Evolutionary conservation across 2,329 filamentous ascomycete species (phyloP), one percentile per base, ranked within the genome.

Genomic region (Grosmannia penicillata): DNA sequence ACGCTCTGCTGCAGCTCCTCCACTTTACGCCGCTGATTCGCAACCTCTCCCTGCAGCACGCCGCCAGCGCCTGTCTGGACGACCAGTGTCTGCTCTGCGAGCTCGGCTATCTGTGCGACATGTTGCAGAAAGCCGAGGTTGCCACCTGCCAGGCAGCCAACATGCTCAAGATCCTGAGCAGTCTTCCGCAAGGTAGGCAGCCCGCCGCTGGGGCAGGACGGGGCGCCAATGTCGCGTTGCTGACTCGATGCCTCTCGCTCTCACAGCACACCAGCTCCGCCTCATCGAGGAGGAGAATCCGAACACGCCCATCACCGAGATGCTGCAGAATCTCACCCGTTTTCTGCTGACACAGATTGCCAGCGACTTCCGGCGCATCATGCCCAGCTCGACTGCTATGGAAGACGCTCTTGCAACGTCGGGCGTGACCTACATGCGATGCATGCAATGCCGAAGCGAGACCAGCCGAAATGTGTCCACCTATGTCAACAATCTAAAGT

Each of bases 131-230:
- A 55, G 91, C 91, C 3, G 81, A 82, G 45, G 89, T 87, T 0
- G 81, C 87, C 40, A 93, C 93, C 43, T 98, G 91, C 48, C 91
- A 98, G 54, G 91, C 91, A 13, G 94, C 89, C 0, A 98, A 98
- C 53, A 72, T 98, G 45, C 64, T 96, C 24, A 93, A 91, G 56
- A 83, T 86, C 0, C 78, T 98, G 41, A 87, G 83, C 54, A 80
- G 78, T 46, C 79, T 86, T 44, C 78, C 83, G 3, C 82, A 87
- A 63, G 78, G 76, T 69, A 57, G 39, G 61, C 13, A 13, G n/a
- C n/a, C n/a, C n/a, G n/a, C n/a, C n/a, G n/a, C n/a, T n/a, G n/a
- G n/a, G n/a, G n/a, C n/a, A n/a, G n/a, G n/a, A n/a, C n/a, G n/a
- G n/a, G 26, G 24, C 24, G 24, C 24, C 10, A n/a, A 24, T 22